Conservation (phyloP, 768 basidiomycete genomes). For the Strobilomyces echinocephalus region DNA sequence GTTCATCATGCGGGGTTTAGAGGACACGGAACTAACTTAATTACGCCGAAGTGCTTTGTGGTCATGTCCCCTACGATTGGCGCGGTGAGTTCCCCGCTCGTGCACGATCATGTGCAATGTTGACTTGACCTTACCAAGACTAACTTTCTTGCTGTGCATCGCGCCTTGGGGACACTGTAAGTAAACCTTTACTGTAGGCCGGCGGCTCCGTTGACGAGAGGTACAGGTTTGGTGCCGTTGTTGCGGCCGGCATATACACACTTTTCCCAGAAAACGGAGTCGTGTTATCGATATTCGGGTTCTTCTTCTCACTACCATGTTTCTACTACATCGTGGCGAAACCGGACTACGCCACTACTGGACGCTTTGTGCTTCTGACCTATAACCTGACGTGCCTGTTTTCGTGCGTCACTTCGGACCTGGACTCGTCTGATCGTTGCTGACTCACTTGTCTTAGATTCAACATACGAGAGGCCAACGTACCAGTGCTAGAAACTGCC, state of each 20-base stretch:
- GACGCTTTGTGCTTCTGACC: slow-evolving; percentile 77
- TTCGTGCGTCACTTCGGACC: slow-evolving; percentile 38
- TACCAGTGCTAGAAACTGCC: slow-evolving; percentile 66
- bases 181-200: slow-evolving; percentile 6
- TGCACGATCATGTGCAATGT: slow-evolving; percentile 5
- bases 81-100: slow-evolving; percentile 46
- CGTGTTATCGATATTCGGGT: slow-evolving; percentile 77
- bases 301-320: slow-evolving; percentile 88
- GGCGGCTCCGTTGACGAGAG: slow-evolving; percentile 7
- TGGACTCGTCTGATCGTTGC: background rate
- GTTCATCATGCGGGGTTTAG: slow-evolving; percentile 24
- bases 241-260: slow-evolving; percentile 68
- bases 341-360: slow-evolving; percentile 70
- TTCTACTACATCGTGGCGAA: slow-evolving; percentile 84
- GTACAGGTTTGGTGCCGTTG: slow-evolving; percentile 67
- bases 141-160: slow-evolving; percentile 79
- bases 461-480: slow-evolving; percentile 63
- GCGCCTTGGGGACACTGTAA: slow-evolving; percentile 83
- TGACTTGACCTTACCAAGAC: slow-evolving; percentile 46
- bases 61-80: slow-evolving; percentile 90
- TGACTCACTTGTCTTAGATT: slow-evolving; percentile 45
- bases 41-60: slow-evolving; percentile 61
- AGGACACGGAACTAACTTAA: slow-evolving; percentile 3
- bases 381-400: slow-evolving; percentile 85
- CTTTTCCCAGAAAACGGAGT: slow-evolving; percentile 72